These are phyloP conservation scores for Eucalyptus polyanthemos DNA, from an alignment of 345 rosid species.

Conservation along the genomic window DNA sequence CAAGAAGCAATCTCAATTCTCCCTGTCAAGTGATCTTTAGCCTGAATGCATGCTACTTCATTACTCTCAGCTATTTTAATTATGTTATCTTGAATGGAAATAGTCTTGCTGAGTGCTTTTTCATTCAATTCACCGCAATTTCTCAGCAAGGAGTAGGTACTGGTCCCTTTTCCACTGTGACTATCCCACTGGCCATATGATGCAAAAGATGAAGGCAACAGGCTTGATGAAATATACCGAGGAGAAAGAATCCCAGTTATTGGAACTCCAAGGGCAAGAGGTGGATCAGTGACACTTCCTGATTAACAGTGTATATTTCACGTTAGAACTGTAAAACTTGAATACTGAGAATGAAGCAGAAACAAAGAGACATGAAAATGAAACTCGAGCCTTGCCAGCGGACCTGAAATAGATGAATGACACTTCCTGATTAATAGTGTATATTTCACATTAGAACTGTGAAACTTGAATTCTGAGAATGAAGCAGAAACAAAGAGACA, in stretches of 20 bases:
- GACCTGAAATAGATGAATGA: conserved; percentile 36
- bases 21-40: conserved; percentile 70
- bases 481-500: conserved; percentile 54
- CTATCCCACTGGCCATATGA: conserved; percentile 3
- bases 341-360: conserved; percentile 45
- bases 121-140: conserved; percentile 36
- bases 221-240: conserved; percentile 37
- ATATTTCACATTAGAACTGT: conserved; percentile 26
- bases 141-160: conserved; percentile 53
- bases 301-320: not conserved
- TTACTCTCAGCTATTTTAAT: conserved; percentile 53
- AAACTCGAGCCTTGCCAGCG: conserved; percentile 52
- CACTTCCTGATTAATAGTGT: not conserved
- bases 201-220: conserved; percentile 51
- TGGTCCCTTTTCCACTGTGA: conserved; percentile 43
- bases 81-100: conserved; percentile 49
- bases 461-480: conserved; percentile 44
- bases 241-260: conserved; percentile 90
- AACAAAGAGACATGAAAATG: conserved; percentile 70
- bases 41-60: conserved; percentile 75
- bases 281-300: conserved; percentile 50
- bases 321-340: conserved; percentile 51
- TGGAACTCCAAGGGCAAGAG: conserved; percentile 73
- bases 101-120: conserved; percentile 17
- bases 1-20: conserved; percentile 79